Evolutionary conservation across 768 basidiomycete genomes (phyloP).

Genomic region (Rhizopogon vesiculosus): DNA sequence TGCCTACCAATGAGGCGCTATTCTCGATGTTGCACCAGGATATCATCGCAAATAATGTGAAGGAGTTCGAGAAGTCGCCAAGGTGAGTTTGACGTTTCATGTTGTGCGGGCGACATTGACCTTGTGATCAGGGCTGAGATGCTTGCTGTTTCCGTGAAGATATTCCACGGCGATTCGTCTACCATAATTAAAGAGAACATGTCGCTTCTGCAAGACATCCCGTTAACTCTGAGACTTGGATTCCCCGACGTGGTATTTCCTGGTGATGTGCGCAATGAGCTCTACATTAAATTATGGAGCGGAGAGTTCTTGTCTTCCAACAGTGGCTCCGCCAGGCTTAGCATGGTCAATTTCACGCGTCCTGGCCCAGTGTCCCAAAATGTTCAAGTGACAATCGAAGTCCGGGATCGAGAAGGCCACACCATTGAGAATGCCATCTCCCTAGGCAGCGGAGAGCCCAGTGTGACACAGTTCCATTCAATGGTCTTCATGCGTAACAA

Average conservation of each 20-base stretch:
- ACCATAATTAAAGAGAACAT: constrained; percentile 82
- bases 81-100: constrained; percentile 44
- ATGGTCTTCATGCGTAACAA: constrained; percentile 88
- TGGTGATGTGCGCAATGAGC: constrained; percentile 86
- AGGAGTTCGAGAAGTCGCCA: constrained; percentile 78
- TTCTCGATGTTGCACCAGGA: constrained; percentile 96
- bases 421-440: constrained; percentile 69
- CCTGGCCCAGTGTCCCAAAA: constrained; percentile 48
- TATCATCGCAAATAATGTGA: constrained; percentile 73
- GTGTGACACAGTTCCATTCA: constrained; percentile 78
- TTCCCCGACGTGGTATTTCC: constrained; percentile 97
- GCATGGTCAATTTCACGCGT: constrained; percentile 55
- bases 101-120: neutral
- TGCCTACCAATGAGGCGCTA: constrained; percentile 74
- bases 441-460: constrained; percentile 82
- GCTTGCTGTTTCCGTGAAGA: constrained; percentile 78
- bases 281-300: constrained; percentile 95
- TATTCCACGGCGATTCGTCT: constrained; percentile 78
- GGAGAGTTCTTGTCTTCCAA: constrained; percentile 74
- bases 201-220: constrained; percentile 73
- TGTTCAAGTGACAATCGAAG: constrained; percentile 89
- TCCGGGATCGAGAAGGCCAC: constrained; percentile 67
- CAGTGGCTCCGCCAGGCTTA: constrained; percentile 47
- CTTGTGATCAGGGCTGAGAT: constrained; percentile 64
- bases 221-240: constrained; percentile 81